Evolutionary conservation across 108 stramenopile species (phyloP).

Genomic region (Epipyxis sp.): DNA sequence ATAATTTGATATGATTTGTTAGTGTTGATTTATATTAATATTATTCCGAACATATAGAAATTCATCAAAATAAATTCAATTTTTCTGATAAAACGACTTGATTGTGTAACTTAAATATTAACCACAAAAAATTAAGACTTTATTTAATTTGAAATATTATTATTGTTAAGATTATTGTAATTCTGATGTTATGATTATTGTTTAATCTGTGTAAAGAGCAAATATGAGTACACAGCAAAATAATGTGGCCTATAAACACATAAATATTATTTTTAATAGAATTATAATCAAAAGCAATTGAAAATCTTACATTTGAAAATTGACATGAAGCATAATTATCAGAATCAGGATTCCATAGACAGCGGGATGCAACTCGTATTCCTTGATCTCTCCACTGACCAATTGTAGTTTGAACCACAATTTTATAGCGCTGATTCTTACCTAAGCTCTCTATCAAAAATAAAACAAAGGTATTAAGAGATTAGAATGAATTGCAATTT

Average conservation of each 20-base stretch:
- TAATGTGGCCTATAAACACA: neutral
- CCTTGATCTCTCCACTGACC: slow-evolving; percentile 31
- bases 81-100: too few relatives aligned
- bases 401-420: slow-evolving; percentile 29
- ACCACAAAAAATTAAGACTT: too few relatives aligned
- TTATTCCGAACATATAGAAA: too few relatives aligned
- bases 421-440: neutral
- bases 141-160: too few relatives aligned
- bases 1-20: neutral
- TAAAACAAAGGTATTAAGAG: neutral
- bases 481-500: neutral
- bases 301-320: slow-evolving; percentile 12
- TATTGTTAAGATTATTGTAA: too few relatives aligned
- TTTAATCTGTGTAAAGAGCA: slow-evolving; percentile 21
- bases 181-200: too few relatives aligned
- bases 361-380: slow-evolving; percentile 22
- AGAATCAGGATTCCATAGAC: slow-evolving; percentile 19
- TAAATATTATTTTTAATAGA: neutral
- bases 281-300: neutral
- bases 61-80: too few relatives aligned
- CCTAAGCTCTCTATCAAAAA: slow-evolving; percentile 16
- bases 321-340: slow-evolving; percentile 22
- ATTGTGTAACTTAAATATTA: too few relatives aligned
- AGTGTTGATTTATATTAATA: too few relatives aligned
- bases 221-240: slow-evolving; percentile 15